A percentile compares a stretch with the other conserved stretches of the same genome.
These are phyloP conservation scores for Ambrosiella xylebori DNA, from an alignment of 2,329 filamentous ascomycete species.

Conservation along the genomic window DNA sequence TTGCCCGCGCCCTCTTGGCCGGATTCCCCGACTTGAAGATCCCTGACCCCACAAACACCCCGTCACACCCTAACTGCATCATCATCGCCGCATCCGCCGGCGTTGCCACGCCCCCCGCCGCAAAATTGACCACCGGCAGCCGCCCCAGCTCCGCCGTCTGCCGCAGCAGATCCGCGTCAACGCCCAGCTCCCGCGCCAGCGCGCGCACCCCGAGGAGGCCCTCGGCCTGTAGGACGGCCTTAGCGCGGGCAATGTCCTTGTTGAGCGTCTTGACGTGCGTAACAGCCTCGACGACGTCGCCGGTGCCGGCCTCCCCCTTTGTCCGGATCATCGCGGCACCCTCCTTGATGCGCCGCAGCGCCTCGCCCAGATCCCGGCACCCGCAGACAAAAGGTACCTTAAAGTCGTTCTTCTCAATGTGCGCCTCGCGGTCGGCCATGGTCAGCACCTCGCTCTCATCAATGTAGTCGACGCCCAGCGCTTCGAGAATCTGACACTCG, in stretches of 20 bases:
- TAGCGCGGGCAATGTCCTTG: constrained; percentile 61
- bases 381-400: constrained; percentile 87
- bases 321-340: constrained; percentile 98
- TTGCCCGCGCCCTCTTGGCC: constrained; percentile 76
- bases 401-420: constrained; percentile 78
- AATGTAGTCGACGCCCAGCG: constrained; percentile 90
- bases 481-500: constrained; percentile 95
- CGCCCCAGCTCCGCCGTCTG: constrained; percentile 76
- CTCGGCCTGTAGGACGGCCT: constrained; percentile 47
- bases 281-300: constrained; percentile 92
- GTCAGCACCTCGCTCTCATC: constrained; percentile 97
- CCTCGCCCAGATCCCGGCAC: constrained; percentile 86
- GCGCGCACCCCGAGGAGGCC: constrained; percentile 41
- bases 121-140: constrained; percentile 93
- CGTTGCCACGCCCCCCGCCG: constrained; percentile 97
- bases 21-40: constrained; percentile 97
- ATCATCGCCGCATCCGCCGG: constrained; percentile 87
- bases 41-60: constrained; percentile 89
- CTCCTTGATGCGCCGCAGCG: constrained; percentile 74
- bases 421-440: constrained; percentile 74
- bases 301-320: constrained; percentile 94
- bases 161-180: constrained; percentile 61
- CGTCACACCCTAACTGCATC: constrained; percentile 98
- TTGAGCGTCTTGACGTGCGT: constrained; percentile 89
- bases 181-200: constrained; percentile 65